Percentiles rank a stretch among this genome's conserved stretches.
Conservation (phyloP, 2,329 filamentous ascomycete genomes). For the Cadophora sp. region DNA sequence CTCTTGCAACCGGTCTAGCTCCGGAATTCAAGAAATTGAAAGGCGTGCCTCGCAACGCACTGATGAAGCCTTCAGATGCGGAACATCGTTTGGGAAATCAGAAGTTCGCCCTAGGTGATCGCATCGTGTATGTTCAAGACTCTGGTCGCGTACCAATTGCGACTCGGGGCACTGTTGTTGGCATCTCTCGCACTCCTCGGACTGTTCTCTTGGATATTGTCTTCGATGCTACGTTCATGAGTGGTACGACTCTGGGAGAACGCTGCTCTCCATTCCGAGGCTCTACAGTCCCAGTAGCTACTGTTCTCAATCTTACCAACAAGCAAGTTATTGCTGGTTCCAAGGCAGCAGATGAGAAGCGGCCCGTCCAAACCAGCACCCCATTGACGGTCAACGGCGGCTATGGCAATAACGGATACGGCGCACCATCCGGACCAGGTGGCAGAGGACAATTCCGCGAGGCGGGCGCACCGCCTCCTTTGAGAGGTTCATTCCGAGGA, state of each 20-base stretch:
- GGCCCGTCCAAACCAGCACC: constrained; percentile 54
- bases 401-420: constrained; percentile 49
- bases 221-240: constrained; percentile 97
- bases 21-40: constrained; percentile 73
- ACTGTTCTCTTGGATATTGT: constrained; percentile 87
- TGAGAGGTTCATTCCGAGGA: constrained; percentile 64
- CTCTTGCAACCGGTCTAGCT: constrained; percentile 58
- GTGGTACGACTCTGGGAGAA: constrained; percentile 88
- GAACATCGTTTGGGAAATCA: constrained; percentile 91
- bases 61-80: constrained; percentile 95
- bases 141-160: constrained; percentile 95
- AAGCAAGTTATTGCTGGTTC: constrained; percentile 79
- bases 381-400: constrained; percentile 59
- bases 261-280: constrained; percentile 93
- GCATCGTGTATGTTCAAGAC: constrained; percentile 90
- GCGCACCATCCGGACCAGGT: constrained; percentile 59
- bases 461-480: constrained; percentile 59
- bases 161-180: constrained; percentile 90
- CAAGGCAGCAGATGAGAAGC: constrained; percentile 62
- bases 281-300: constrained; percentile 86
- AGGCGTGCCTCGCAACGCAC: constrained; percentile 82
- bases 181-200: constrained; percentile 86
- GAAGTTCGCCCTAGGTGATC: constrained; percentile 82
- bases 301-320: constrained; percentile 85
- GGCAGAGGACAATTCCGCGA: constrained; percentile 68